Base-by-base conservation (phyloP, 2,329 filamentous ascomycete species). In the Fonsecaea pugnacius region DNA sequence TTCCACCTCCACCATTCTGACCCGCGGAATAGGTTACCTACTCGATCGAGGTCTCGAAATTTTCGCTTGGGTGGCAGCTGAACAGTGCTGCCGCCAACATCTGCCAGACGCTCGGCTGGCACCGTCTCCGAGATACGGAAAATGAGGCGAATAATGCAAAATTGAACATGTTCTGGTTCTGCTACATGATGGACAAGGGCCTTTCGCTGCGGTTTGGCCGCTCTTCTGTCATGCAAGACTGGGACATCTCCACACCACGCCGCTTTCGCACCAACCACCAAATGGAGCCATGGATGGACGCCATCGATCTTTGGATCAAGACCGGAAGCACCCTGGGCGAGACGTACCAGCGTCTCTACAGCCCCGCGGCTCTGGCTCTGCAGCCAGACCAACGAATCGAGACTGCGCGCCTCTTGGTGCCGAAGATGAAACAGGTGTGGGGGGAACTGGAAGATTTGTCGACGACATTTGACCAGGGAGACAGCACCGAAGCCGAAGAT, bases 151-250 rank as follows among this genome's bases (percentile, higher is more conserved):
- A 53, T 9, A 35, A 35, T n/a, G 9, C 16, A n/a, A 53, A 35
- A 8, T 10, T 10, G n/a, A 27, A n/a, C 51, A n/a, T 33, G 5
- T 53, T 53, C 51, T 53, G 51, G 51, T 53, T 53, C 30, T 32
- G 27, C 32, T 53, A 53, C 51, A 53, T 53, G 16, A 18, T 53
- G 51, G 51, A 53, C 18, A 53, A 35, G 32, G 51, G 27, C 32
- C 51, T 53, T 2, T 32, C 51, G 16, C 12, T 53, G 27, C 27
- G 51, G 7, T 53, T 53, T 10, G 51, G 51, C 16, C 51, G 51
- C n/a, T 1, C 51, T 7, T 35, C 51, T 3, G 32, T 8, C 51
- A 33, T 53, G 51, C 51, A 53, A 10, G 51, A 53, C 27, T 53
- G 32, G 27, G 51, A 53, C 6, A 53, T 53, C 51, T 33, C 51